Evolutionary conservation across 768 basidiomycete species (phyloP).

Genomic region (Collybiopsis luxurians): DNA sequence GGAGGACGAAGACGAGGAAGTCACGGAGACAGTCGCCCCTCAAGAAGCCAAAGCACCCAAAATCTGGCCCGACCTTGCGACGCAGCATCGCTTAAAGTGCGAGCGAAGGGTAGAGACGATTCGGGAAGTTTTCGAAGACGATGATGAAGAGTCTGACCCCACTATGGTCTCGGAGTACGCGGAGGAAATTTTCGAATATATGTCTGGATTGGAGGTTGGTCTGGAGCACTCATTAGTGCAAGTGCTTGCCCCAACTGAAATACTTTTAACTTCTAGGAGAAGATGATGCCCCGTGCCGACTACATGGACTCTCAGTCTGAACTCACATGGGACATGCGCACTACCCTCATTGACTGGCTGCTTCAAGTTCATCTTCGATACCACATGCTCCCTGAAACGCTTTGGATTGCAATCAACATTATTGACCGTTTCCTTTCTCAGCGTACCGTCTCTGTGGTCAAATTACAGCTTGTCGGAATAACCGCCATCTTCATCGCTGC

Average conservation of each 20-base stretch:
- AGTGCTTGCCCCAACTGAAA: neutral
- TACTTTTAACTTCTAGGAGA: conserved; percentile 55
- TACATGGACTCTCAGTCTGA: conserved; percentile 95
- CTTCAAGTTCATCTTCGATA: conserved; percentile 96
- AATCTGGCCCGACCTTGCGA: conserved; percentile 74
- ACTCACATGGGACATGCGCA: conserved; percentile 92
- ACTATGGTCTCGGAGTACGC: conserved; percentile 98
- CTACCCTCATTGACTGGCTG: conserved; percentile 97
- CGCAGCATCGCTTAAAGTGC: conserved; percentile 56
- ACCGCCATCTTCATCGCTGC: conserved; percentile 99
- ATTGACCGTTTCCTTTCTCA: conserved; percentile 90
- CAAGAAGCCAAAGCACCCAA: conserved; percentile 41
- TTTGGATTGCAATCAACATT: conserved; percentile 99
- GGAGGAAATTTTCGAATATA: conserved; percentile 98
- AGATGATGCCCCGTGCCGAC: conserved; percentile 85
- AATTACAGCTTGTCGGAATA: conserved; percentile 95
- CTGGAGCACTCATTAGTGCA: neutral
- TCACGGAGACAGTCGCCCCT: conserved; percentile 20
- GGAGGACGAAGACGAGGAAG: conserved; percentile 39
- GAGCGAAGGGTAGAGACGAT: conserved; percentile 64
- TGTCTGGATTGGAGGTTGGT: conserved; percentile 88
- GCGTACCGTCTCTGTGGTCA: conserved; percentile 83
- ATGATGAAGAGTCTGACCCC: conserved; percentile 72
- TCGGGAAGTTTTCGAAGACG: conserved; percentile 68
- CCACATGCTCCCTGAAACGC: conserved; percentile 98